Evolutionary conservation across 305 asterid genomes (phyloP).

Genomic region (Nicotiana rustica): DNA sequence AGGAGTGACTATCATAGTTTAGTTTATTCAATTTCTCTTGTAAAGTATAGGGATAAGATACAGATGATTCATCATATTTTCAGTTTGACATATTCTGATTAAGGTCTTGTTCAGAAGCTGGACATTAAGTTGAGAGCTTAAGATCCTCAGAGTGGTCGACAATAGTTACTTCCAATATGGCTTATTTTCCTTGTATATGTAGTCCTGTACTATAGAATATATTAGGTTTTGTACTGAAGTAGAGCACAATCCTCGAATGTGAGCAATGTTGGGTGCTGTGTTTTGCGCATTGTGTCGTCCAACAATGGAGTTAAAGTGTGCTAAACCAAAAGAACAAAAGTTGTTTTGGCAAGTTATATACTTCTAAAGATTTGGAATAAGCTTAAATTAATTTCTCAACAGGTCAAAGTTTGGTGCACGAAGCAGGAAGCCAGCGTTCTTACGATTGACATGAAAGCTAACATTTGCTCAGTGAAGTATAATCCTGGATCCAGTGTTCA

Average conservation of each 20-base stretch:
- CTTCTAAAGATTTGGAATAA: neutral
- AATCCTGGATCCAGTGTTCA: conserved; percentile 85
- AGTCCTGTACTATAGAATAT: neutral
- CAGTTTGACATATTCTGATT: neutral
- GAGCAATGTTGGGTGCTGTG: neutral
- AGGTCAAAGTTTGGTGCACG: conserved; percentile 94
- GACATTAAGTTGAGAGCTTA: neutral
- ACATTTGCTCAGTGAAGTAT: conserved; percentile 88
- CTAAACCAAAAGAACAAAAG: neutral
- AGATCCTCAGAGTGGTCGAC: neutral
- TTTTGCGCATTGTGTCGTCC: neutral
- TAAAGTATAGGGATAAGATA: neutral
- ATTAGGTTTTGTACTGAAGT: no score
- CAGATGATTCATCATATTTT: neutral
- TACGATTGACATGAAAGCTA: conserved; percentile 91
- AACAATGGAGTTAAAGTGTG: neutral
- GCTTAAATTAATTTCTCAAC: conserved; percentile 41
- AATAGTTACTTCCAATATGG: neutral
- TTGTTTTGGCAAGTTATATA: neutral
- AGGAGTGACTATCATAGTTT: neutral
- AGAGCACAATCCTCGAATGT: neutral
- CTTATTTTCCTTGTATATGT: neutral
- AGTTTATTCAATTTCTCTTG: neutral
- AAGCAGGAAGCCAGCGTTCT: conserved; percentile 89
- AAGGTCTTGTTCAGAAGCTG: neutral